Conservation (phyloP, 1,284 basidiomycete species). For the Trichosporon inkin region DNA sequence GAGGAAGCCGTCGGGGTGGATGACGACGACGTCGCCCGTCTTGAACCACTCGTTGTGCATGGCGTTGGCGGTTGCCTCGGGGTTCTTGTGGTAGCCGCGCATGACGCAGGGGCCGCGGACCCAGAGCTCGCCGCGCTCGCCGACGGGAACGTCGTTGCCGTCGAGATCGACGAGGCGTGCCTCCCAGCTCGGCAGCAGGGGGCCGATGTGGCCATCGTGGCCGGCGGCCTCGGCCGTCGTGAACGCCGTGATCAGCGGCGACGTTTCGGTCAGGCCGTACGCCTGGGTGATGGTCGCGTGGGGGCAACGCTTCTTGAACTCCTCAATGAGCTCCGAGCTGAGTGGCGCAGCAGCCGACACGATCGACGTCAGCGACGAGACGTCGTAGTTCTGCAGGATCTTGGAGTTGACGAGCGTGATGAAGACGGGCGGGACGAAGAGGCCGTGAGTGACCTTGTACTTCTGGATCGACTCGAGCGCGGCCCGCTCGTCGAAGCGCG, state of each 20-base stretch:
- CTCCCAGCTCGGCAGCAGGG: slow-evolving; percentile 71
- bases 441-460: slow-evolving; percentile 60
- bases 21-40: slow-evolving; percentile 69
- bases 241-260: slow-evolving; percentile 39
- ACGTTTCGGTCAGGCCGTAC: slow-evolving; percentile 53
- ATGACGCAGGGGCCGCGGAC: slow-evolving; percentile 70
- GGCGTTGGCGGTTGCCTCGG: slow-evolving; percentile 60
- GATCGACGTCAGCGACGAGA: slow-evolving; percentile 61
- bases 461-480: slow-evolving; percentile 67
- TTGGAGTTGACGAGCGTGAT: slow-evolving; percentile 54
- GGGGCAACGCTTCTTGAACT: slow-evolving; percentile 30
- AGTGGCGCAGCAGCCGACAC: slow-evolving; percentile 81
- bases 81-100: slow-evolving; percentile 67
- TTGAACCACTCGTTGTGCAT: slow-evolving; percentile 69
- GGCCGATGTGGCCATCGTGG: slow-evolving; percentile 63
- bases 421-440: slow-evolving; percentile 81
- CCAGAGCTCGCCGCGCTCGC: slow-evolving; percentile 73
- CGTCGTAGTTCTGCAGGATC: slow-evolving; percentile 65
- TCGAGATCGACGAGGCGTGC: slow-evolving; percentile 61
- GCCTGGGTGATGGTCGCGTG: slow-evolving; percentile 42
- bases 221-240: slow-evolving; percentile 34
- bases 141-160: slow-evolving; percentile 52
- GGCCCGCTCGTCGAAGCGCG: slow-evolving; percentile 56
- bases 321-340: slow-evolving; percentile 50
- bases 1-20: slow-evolving; percentile 60